Conservation (phyloP, 768 basidiomycete species). For the Macrolepiota dolichaula region DNA sequence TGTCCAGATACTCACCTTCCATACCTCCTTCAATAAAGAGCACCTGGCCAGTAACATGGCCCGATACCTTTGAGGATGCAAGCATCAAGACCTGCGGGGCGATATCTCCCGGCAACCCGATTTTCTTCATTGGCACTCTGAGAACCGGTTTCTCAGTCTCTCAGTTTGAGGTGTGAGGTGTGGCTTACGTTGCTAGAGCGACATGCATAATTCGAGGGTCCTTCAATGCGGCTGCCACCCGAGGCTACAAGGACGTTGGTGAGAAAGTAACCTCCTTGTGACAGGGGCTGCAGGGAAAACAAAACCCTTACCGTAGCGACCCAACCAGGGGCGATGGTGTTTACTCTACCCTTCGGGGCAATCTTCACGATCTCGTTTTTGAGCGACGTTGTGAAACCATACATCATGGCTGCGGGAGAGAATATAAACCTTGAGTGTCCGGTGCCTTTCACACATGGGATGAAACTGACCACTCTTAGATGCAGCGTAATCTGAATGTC, state of each 20-base stretch:
- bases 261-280: not conserved
- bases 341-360: constrained; percentile 68
- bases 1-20: constrained; percentile 48
- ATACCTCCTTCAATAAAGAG: constrained; percentile 75
- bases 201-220: constrained; percentile 52
- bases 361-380: constrained; percentile 83
- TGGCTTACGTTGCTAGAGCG: constrained; percentile 63
- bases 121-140: constrained; percentile 69
- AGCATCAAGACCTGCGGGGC: constrained; percentile 63
- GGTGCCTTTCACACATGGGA: not conserved
- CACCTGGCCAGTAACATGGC: constrained; percentile 69
- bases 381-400: constrained; percentile 61
- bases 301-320: constrained; percentile 41
- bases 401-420: constrained; percentile 57
- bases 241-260: constrained; percentile 28
- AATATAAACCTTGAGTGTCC: not conserved
- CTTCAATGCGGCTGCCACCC: constrained; percentile 55
- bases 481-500: constrained; percentile 64
- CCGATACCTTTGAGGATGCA: constrained; percentile 58
- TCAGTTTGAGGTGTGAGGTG: not conserved
- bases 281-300: not conserved
- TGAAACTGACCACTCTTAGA: constrained; percentile 58
- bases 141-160: not conserved
- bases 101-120: constrained; percentile 59
- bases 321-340: constrained; percentile 69